phyloP scores from a whole-genome alignment of 257 asterid genomes.

The Jacaranda mimosifolia region DNA sequence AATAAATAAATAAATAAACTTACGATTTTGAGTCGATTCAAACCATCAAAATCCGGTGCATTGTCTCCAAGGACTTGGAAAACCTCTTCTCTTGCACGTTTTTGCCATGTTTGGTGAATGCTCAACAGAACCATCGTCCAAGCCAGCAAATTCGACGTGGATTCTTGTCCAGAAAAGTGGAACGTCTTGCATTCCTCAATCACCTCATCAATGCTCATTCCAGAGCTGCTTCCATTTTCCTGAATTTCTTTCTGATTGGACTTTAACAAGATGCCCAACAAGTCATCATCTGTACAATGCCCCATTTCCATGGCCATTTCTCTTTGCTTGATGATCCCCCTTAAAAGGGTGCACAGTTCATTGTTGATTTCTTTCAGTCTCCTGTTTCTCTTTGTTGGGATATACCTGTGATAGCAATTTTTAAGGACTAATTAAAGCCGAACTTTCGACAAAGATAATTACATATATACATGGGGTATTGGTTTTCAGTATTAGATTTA shows the following conservation, averaged over 20 bases:
- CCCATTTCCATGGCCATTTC: conserved; percentile 39
- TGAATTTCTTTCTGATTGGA: conserved; percentile 48
- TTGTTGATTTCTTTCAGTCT: conserved; percentile 51
- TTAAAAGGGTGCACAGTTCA: conserved; percentile 38
- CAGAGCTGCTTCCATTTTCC: conserved; percentile 47
- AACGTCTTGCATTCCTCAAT: conserved; percentile 67
- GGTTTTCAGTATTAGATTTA: no score
- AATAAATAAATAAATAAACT: conserved; percentile 26
- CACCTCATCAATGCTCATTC: conserved; percentile 60
- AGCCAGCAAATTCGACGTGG: conserved; percentile 49
- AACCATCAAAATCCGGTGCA: conserved; percentile 50
- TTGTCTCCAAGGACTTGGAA: conserved; percentile 44
- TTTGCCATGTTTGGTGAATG: conserved; percentile 59
- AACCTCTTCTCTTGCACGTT: conserved; percentile 61
- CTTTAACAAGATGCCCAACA: conserved; percentile 47
- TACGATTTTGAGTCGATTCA: conserved; percentile 65
- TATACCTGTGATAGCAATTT: conserved; percentile 30
- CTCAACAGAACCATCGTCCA: conserved; percentile 65
- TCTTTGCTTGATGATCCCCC: conserved; percentile 42
- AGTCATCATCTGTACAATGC: conserved; percentile 38
- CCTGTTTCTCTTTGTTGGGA: conserved; percentile 57
- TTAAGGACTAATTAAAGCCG: no score
- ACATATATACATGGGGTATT: no score
- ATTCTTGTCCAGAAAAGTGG: conserved; percentile 67
- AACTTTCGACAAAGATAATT: no score